A percentile compares a stretch with the other conserved stretches of the same genome.
Evolutionary conservation across 805 yeast genomes (phyloP).

Genomic region (Metschnikowia gelsemii): DNA sequence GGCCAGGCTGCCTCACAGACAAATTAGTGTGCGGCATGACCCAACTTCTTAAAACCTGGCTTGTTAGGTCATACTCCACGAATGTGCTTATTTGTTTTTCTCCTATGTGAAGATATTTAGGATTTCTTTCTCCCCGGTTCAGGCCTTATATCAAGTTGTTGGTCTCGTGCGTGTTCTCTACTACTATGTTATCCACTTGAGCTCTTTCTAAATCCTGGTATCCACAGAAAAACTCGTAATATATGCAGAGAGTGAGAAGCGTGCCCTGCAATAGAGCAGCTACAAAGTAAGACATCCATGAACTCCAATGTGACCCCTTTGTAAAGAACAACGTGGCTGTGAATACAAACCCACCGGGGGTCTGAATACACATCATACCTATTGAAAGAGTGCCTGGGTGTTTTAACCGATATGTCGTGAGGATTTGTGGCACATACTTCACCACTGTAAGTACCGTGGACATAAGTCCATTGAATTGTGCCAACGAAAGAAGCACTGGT

Average conservation of each 20-base stretch:
- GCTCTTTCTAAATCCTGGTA: conserved; percentile 13
- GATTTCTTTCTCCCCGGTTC: neutral
- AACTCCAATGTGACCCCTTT: conserved; percentile 81
- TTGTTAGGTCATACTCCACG: too few species aligned
- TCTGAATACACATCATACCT: conserved; percentile 80
- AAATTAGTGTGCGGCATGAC: too few species aligned
- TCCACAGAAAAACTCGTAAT: conserved; percentile 28
- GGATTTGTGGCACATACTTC: conserved; percentile 79
- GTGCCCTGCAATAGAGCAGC: conserved; percentile 70
- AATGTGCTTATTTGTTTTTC: neutral
- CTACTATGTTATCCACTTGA: conserved; percentile 14
- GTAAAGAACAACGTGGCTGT: conserved; percentile 66
- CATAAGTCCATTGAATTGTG: conserved; percentile 61
- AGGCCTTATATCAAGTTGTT: neutral
- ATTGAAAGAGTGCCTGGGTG: conserved; percentile 80
- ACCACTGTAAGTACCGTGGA: conserved; percentile 63
- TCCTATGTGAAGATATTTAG: too few species aligned
- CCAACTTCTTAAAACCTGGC: too few species aligned
- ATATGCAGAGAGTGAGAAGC: conserved; percentile 62
- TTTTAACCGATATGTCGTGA: conserved; percentile 64
- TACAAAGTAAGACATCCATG: conserved; percentile 76
- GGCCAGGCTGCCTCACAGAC: too few species aligned
- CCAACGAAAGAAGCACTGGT: conserved; percentile 36
- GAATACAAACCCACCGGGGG: conserved; percentile 88
- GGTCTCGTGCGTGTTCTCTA: conserved; percentile 10